Percentiles rank a stretch among this genome's conserved stretches.
phyloP scores from a whole-genome alignment of 345 rosid genomes.

The Boechera retrofracta region DNA sequence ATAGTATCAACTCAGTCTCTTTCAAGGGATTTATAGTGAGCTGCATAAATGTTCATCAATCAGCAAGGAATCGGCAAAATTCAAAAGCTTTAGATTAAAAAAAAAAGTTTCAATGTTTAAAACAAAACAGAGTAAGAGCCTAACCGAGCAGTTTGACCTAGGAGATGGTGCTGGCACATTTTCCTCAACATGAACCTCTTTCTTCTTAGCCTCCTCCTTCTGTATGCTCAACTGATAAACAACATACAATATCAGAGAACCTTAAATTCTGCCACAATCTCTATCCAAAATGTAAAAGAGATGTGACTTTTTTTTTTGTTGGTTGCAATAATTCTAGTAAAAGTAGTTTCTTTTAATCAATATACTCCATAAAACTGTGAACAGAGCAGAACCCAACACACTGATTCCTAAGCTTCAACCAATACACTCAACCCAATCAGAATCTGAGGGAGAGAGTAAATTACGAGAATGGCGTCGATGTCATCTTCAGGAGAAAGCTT shows the following conservation, averaged over 20 bases:
- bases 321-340: neutral
- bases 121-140: slow-evolving; percentile 10
- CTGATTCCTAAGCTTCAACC: neutral
- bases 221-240: slow-evolving; percentile 69
- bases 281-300: neutral
- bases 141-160: slow-evolving; percentile 88
- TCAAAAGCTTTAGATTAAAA: neutral
- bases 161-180: slow-evolving; percentile 91
- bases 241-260: slow-evolving; percentile 3
- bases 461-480: slow-evolving; percentile 92
- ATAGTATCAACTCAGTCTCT: slow-evolving; percentile 84
- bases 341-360: neutral
- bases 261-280: neutral
- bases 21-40: slow-evolving; percentile 78
- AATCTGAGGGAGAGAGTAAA: neutral
- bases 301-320: neutral
- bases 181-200: slow-evolving; percentile 87
- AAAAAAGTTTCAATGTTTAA: slow-evolving; percentile 1
- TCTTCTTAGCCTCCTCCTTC: slow-evolving; percentile 94
- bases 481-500: slow-evolving; percentile 92
- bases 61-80: neutral
- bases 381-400: slow-evolving; percentile 2
- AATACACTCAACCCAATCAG: neutral
- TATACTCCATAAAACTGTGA: neutral
- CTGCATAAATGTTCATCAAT: slow-evolving; percentile 45